These are phyloP conservation scores for Chrysosphaeria jannelii DNA, from an alignment of 2,329 filamentous ascomycete genomes.

Conservation along the genomic window DNA sequence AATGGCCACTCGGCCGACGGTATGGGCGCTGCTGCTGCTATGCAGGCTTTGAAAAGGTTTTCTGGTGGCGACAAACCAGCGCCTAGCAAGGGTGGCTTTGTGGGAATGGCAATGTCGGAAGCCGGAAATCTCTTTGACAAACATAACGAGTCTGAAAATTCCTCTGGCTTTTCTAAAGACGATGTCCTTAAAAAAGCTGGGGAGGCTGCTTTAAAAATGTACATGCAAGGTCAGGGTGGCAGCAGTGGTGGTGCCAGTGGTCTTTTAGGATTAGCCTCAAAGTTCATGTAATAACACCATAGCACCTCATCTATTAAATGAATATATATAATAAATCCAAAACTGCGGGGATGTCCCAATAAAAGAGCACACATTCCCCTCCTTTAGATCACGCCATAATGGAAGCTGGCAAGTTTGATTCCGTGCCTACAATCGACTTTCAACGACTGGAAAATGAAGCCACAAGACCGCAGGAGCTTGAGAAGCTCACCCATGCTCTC, in stretches of 20 bases:
- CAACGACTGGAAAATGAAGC: too few species aligned
- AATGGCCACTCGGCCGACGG: slow-evolving; percentile 8
- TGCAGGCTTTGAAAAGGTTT: slow-evolving; percentile 63
- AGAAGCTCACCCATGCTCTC: too few species aligned
- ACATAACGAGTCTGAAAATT: slow-evolving; percentile 21
- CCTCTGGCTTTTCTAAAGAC: slow-evolving; percentile 41
- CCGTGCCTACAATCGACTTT: too few species aligned
- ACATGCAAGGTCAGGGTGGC: slow-evolving; percentile 42
- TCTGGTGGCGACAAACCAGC: slow-evolving; percentile 15
- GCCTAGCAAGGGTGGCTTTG: slow-evolving; percentile 43
- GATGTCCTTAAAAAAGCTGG: slow-evolving; percentile 49
- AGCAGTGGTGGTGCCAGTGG: slow-evolving; percentile 16
- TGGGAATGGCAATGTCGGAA: slow-evolving; percentile 67
- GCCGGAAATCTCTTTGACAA: slow-evolving; percentile 45
- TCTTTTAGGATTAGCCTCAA: slow-evolving; percentile 15
- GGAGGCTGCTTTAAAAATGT: slow-evolving; percentile 75
- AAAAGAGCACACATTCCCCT: too few species aligned
- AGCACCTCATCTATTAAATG: too few species aligned
- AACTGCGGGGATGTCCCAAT: too few species aligned
- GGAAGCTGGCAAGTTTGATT: too few species aligned
- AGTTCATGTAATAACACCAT: slow-evolving; percentile 12
- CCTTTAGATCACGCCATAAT: too few species aligned
- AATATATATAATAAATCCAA: background rate
- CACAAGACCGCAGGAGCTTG: too few species aligned
- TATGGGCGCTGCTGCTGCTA: slow-evolving; percentile 41